These are phyloP conservation scores for Cryptococcus jaspeensis DNA, from an alignment of 1,284 basidiomycete genomes.

Conservation along the genomic window DNA sequence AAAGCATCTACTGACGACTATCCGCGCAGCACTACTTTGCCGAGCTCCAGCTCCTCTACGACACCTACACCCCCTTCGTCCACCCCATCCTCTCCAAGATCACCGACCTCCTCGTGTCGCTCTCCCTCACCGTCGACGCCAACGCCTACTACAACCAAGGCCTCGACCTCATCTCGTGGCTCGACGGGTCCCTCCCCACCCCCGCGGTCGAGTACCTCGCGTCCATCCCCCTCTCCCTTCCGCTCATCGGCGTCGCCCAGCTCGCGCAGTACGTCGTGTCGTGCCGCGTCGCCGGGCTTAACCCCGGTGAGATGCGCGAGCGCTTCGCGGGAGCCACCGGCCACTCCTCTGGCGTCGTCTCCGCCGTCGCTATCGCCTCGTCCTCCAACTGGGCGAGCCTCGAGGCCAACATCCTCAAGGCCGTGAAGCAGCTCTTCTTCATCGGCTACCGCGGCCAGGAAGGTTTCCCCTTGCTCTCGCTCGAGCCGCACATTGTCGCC, in stretches of 20 bases:
- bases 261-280: constrained; percentile 86
- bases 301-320: constrained; percentile 74
- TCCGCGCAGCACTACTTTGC: constrained; percentile 76
- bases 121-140: constrained; percentile 62
- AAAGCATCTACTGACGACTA: constrained; percentile 18
- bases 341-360: constrained; percentile 94
- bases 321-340: constrained; percentile 85
- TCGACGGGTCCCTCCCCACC: constrained; percentile 65
- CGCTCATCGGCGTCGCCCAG: constrained; percentile 93
- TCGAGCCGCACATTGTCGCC: constrained; percentile 83
- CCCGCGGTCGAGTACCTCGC: constrained; percentile 87
- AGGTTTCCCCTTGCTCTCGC: constrained; percentile 87
- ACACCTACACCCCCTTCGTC: constrained; percentile 86
- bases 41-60: constrained; percentile 87
- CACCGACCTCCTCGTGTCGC: constrained; percentile 68
- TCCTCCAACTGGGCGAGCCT: constrained; percentile 75
- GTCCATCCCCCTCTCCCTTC: constrained; percentile 91
- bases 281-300: constrained; percentile 69
- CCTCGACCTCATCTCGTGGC: constrained; percentile 80
- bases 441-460: constrained; percentile 90
- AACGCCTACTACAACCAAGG: constrained; percentile 75
- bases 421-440: constrained; percentile 88
- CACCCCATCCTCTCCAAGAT: constrained; percentile 66
- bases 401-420: constrained; percentile 73
- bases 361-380: constrained; percentile 81